A percentile compares a stretch with the other conserved stretches of the same genome.
phyloP scores from a whole-genome alignment of 257 asterid species.

The Jasminum sambac region DNA sequence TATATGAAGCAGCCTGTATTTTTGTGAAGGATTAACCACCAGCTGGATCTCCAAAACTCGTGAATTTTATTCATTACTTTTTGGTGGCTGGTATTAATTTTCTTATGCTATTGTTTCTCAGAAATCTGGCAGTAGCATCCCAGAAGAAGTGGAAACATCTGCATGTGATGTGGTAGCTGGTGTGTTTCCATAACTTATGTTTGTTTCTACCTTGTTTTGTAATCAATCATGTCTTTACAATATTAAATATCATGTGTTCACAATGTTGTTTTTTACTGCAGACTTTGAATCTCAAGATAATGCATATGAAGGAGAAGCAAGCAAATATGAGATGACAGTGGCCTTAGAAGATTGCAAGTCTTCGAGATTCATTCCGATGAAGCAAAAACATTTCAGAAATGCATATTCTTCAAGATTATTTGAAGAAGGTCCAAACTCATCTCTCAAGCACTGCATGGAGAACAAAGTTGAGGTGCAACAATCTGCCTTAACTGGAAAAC shows the following conservation, averaged over 20 bases:
- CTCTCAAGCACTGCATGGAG: slow-evolving; percentile 55
- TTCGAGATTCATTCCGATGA: slow-evolving; percentile 62
- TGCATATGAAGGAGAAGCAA: slow-evolving; percentile 72
- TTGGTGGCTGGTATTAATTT: slow-evolving; percentile 14
- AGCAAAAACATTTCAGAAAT: slow-evolving; percentile 53
- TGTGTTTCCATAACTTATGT: slow-evolving; percentile 26
- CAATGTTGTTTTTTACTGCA: slow-evolving; percentile 31
- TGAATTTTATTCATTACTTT: neutral
- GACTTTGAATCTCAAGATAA: slow-evolving; percentile 61
- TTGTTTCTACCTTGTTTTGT: slow-evolving; percentile 23
- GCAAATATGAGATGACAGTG: slow-evolving; percentile 51
- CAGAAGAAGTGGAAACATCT: slow-evolving; percentile 87
- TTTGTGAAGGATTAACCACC: neutral
- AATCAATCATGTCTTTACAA: slow-evolving; percentile 22
- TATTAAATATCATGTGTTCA: slow-evolving; percentile 21
- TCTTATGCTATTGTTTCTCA: slow-evolving; percentile 33
- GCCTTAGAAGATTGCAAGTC: slow-evolving; percentile 56
- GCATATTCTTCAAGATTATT: slow-evolving; percentile 55
- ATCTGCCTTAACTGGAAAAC: slow-evolving; percentile 53
- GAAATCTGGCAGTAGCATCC: slow-evolving; percentile 60
- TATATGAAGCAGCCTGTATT: slow-evolving; percentile 3
- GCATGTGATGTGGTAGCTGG: slow-evolving; percentile 70
- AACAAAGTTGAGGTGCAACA: slow-evolving; percentile 54
- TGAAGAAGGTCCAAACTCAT: slow-evolving; percentile 54
- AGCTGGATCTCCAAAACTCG: neutral